Percentiles rank a stretch among this genome's conserved stretches.
Conservation (phyloP, 2,329 filamentous ascomycete species). For the Sclerotiophoma versabilis region DNA sequence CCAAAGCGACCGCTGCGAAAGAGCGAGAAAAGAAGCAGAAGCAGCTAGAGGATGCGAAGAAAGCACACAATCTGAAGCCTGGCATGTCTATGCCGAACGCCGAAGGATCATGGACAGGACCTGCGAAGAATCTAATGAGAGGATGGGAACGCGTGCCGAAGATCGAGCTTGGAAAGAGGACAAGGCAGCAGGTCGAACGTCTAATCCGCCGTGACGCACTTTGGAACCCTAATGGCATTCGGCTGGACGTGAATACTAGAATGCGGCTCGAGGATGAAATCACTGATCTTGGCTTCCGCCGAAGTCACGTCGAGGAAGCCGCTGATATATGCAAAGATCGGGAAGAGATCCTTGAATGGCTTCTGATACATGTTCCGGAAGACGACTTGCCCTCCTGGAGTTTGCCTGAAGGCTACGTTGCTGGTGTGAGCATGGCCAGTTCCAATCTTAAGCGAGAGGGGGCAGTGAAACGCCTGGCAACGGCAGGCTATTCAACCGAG, state of each 20-base stretch:
- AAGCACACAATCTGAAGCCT: constrained; percentile 62
- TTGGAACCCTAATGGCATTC: constrained; percentile 84
- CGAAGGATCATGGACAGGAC: constrained; percentile 39
- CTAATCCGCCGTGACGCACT: constrained; percentile 78
- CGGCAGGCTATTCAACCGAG: constrained; percentile 84
- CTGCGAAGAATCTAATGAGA: constrained; percentile 61
- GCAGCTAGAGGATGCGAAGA: constrained; percentile 65
- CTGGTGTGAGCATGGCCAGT: constrained; percentile 85
- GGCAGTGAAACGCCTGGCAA: constrained; percentile 79
- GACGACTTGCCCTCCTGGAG: constrained; percentile 95
- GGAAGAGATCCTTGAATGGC: constrained; percentile 93
- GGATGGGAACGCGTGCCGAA: constrained; percentile 87
- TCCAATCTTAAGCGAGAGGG: constrained; percentile 82
- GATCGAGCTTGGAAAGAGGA: constrained; percentile 88
- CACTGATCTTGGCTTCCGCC: constrained; percentile 81
- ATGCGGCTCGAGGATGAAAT: constrained; percentile 74
- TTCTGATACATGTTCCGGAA: constrained; percentile 95
- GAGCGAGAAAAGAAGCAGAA: constrained; percentile 70
- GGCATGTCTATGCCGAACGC: constrained; percentile 40
- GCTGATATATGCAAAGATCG: constrained; percentile 85
- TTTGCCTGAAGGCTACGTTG: constrained; percentile 88
- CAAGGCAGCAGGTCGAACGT: constrained; percentile 78
- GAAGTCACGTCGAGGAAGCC: constrained; percentile 88
- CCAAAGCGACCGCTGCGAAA: constrained; percentile 78
- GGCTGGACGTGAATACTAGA: constrained; percentile 66